Conservation (phyloP, 768 basidiomycete species). For the Pleurotus tuoliensis region DNA sequence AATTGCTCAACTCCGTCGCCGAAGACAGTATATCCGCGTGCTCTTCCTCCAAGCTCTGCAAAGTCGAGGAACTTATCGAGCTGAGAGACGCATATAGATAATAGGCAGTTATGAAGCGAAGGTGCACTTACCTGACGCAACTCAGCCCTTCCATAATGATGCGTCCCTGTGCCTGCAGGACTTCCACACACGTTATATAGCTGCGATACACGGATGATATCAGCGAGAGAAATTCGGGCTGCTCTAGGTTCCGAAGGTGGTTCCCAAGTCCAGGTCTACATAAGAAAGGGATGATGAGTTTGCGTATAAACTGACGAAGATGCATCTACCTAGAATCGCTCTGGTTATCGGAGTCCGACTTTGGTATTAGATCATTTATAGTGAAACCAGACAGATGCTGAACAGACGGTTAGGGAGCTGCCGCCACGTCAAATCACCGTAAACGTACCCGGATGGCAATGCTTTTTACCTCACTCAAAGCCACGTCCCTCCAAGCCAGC, state of each 20-base stretch:
- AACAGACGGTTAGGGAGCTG: too few relatives aligned
- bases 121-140: constrained; percentile 29
- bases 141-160: constrained; percentile 60
- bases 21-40: constrained; percentile 74
- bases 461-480: constrained; percentile 54
- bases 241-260: constrained; percentile 62
- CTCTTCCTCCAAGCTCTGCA: constrained; percentile 56
- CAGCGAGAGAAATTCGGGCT: constrained; percentile 63
- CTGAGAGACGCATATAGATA: constrained; percentile 22
- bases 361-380: constrained; percentile 34
- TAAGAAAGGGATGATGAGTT: constrained; percentile 5
- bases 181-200: constrained; percentile 63
- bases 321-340: background rate
- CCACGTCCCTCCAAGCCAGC: constrained; percentile 66
- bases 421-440: too few relatives aligned
- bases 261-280: constrained; percentile 44
- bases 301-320: background rate
- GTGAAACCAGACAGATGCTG: constrained; percentile 46
- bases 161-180: constrained; percentile 56
- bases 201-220: constrained; percentile 56
- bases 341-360: background rate
- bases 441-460: constrained; percentile 56
- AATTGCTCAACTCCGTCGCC: constrained; percentile 82
- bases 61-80: constrained; percentile 26
- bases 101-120: background rate